Base-by-base conservation (phyloP, 768 basidiomycete species). In the Agrocybe chaxingu region DNA sequence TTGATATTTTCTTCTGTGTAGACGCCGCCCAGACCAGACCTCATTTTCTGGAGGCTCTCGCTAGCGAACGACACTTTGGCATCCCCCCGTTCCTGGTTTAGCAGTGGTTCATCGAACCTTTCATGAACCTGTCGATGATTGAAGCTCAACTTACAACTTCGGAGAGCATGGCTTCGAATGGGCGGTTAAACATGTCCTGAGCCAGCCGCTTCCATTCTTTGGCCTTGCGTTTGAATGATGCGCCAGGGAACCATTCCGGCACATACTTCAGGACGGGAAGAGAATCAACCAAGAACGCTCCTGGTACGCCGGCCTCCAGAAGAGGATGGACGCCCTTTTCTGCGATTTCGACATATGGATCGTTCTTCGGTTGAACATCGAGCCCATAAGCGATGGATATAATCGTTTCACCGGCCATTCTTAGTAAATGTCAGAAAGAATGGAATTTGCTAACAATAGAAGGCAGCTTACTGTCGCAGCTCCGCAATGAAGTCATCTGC, bases 301-400 rank as follows among this genome's bases (percentile, higher is more conserved):
- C 67, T 1, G 66, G 65, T 5, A 60, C 44, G 45, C 72, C 65
- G 2, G 66, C 66, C 32, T 30, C 11, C 70, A 57, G 10, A 60
- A 58, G 43, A 71, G 62, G 60, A 7, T 66, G 53, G 10, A 70
- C 50, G 5, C 72, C 70, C 4, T 67, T 57, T 29, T 77, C 71
- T 1, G 72, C 75, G 1, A 68, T 60, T 0, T 58, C 53, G 29
- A 81, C 65, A 51, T 71, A 73, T 2, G 75, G 71, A 54, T 81
- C 79, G 47, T 73, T 57, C 11, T 60, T 43, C 0, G 71, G 62
- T 35, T 65, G 51, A 2, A 72, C 63, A 8, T 72, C 60, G 16
- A 78, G 65, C 2, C 79, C 80, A 50, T 81, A 80, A 0, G 73
- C 70, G 8, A 76, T 51, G 0, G 65, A 66, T 41, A 78, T 51